phyloP scores from a whole-genome alignment of 352 stramenopile genomes.

The Globisporangium yorkense region DNA sequence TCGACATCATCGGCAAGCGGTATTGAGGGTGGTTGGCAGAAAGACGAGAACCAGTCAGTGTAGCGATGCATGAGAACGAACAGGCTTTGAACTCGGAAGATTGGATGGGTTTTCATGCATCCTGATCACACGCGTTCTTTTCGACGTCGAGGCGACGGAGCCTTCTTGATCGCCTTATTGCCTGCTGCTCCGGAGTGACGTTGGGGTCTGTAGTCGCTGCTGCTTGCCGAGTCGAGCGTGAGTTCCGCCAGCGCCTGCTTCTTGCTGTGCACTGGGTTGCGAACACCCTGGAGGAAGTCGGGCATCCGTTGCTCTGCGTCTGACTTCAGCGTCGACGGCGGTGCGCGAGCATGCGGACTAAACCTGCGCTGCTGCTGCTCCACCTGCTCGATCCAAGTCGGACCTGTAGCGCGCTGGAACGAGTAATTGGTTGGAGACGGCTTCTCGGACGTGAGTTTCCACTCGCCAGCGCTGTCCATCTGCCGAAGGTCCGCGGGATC shows the following conservation, averaged over 20 bases:
- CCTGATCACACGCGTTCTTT: neutral
- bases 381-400: constrained; percentile 70
- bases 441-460: constrained; percentile 66
- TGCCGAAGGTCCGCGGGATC: constrained; percentile 23
- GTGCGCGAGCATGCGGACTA: constrained; percentile 25
- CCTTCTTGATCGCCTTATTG: neutral
- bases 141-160: neutral
- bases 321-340: constrained; percentile 1
- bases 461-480: constrained; percentile 51
- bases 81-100: neutral
- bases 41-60: neutral
- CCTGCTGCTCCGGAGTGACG: neutral
- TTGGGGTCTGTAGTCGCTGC: neutral
- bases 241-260: constrained; percentile 3
- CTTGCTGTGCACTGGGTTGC: constrained; percentile 32
- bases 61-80: too few relatives aligned
- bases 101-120: neutral
- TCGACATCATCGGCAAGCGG: constrained; percentile 33
- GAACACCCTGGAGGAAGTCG: constrained; percentile 40
- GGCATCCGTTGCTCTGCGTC: constrained; percentile 34
- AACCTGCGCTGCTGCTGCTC: constrained; percentile 40
- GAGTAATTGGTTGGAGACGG: constrained; percentile 44
- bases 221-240: neutral
- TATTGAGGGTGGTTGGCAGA: neutral
- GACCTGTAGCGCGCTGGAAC: constrained; percentile 39